phyloP scores from a whole-genome alignment of 345 rosid species.

The Syzygium aqueum region DNA sequence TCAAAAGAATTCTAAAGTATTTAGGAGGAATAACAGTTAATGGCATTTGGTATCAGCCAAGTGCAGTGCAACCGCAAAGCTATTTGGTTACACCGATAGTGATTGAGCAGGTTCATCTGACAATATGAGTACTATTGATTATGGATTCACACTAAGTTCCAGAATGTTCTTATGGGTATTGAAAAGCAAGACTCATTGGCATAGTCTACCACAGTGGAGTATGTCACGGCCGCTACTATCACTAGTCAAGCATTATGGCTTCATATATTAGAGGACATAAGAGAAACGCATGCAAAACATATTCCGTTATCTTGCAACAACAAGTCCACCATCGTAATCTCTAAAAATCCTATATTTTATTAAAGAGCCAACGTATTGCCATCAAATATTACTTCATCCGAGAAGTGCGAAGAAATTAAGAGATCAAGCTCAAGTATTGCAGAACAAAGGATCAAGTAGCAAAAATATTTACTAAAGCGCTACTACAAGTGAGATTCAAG shows the following conservation, averaged over 20 bases:
- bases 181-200: not conserved
- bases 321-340: not conserved
- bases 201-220: not conserved
- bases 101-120: not conserved
- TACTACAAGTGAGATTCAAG: not conserved
- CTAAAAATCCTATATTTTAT: not conserved
- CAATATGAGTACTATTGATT: rapidly evolving
- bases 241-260: not conserved
- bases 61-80: not conserved
- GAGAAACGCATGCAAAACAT: not conserved
- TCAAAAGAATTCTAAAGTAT: not conserved
- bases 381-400: not conserved
- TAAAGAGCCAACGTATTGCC: not conserved
- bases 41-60: not conserved
- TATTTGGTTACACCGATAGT: not conserved
- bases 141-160: not conserved
- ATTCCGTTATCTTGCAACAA: not conserved
- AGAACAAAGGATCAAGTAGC: not conserved
- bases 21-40: rapidly evolving
- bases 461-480: not conserved
- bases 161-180: not conserved
- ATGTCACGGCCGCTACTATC: not conserved
- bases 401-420: not conserved
- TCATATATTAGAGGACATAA: not conserved
- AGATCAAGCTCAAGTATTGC: not conserved